Base-by-base conservation (phyloP, 495 filamentous ascomycete genomes). In the Ascodesmis nigricans region DNA sequence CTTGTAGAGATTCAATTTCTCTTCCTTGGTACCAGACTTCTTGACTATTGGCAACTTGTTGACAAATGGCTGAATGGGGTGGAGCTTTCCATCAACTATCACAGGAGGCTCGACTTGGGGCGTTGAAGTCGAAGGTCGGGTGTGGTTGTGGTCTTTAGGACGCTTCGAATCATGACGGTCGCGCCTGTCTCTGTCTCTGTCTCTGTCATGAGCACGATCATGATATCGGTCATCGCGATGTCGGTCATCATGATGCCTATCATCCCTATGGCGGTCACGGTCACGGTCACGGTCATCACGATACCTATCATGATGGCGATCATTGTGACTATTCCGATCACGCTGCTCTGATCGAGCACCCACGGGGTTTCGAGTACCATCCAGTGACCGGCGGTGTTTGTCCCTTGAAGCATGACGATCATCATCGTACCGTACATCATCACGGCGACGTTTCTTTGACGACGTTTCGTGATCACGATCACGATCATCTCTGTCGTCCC, bases 21-120 rank as follows among this genome's bases (percentile, higher is more conserved):
- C 66, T 27, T 62, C 63, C 22, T 67, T 70, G 29, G 71, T 63
- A 27, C 65, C 63, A 39, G 69, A 67, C 38, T 67, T 73, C 0
- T 67, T 76, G n/a, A 73, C 69, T 31, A 55, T 56, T 11, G 60
- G 54, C 2, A 79, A 61, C 21, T 58, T 57, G 32, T 62, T 61
- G 4, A 81, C 77, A 62, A 31, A 72, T 56, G 41, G 56, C 53
- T 36, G 58, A 59, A n/a, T 23, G 44, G 33, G 17, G 48, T 43
- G 39, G 39, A 23, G 7, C 22, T 6, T 55, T 56, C 25, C 20
- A 33, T 26, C 33, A n/a, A n/a, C n/a, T n/a, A n/a, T n/a, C n/a
- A n/a, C n/a, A n/a, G n/a, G n/a, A n/a, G n/a, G n/a, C n/a, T n/a
- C n/a, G n/a, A n/a, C n/a, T n/a, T n/a, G n/a, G n/a, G n/a, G n/a